Evolutionary conservation across 768 basidiomycete genomes (phyloP).

Genomic region (Agrocybe praecox): DNA sequence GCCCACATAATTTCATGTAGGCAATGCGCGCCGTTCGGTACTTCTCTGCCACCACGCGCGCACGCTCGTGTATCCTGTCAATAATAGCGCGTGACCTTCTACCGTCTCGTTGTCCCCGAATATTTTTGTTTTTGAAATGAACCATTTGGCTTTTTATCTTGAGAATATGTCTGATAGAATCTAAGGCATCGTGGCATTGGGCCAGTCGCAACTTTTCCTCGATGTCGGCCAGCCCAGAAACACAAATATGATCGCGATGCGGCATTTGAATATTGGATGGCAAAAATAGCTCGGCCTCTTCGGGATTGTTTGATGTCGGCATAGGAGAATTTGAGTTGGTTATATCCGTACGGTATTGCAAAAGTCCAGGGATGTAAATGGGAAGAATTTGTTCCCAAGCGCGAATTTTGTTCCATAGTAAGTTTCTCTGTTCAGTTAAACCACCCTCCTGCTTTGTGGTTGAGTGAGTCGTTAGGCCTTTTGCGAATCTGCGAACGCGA

Average conservation of each 20-base stretch:
- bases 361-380: conserved; percentile 11
- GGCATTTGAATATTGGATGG: conserved; percentile 2
- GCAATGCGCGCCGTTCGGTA: conserved; percentile 11
- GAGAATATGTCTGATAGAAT: background rate
- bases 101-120: conserved; percentile 7
- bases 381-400: conserved; percentile 12
- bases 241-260: background rate
- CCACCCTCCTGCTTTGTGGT: conserved; percentile 3
- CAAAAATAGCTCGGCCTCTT: conserved; percentile 3
- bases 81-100: conserved; percentile 8
- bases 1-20: conserved; percentile 1
- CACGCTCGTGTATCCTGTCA: conserved; percentile 10
- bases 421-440: conserved; percentile 11
- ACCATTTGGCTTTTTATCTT: background rate
- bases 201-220: conserved; percentile 10
- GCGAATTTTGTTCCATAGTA: conserved; percentile 1
- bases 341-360: conserved; percentile 2
- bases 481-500: conserved; percentile 1
- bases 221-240: background rate
- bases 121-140: conserved; percentile 8
- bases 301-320: background rate
- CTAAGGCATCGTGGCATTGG: conserved; percentile 9
- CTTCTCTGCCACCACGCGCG: conserved; percentile 3
- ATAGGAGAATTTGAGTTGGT: background rate
- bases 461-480: conserved; percentile 3